A percentile compares a stretch with the other conserved stretches of the same genome.
These are phyloP conservation scores for Cladosporium sphaerospermum DNA, from an alignment of 2,329 filamentous ascomycete genomes.

Conservation along the genomic window DNA sequence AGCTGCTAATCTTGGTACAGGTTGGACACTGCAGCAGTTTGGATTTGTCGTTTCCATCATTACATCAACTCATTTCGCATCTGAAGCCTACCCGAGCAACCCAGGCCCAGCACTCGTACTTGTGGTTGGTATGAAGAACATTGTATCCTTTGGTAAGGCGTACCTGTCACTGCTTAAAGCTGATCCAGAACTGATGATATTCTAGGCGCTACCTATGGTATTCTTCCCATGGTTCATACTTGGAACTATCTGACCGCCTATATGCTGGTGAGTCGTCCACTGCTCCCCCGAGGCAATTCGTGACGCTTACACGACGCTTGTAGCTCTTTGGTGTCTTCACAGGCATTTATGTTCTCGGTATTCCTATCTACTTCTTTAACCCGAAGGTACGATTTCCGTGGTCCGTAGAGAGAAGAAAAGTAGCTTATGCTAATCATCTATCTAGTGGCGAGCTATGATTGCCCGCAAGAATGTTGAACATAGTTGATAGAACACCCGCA, in stretches of 20 bases:
- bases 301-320: constrained; percentile 6
- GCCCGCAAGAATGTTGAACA: neutral
- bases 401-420: neutral
- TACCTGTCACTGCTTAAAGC: neutral
- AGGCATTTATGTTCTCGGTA: constrained; percentile 22
- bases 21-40: constrained; percentile 26
- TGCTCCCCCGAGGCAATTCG: neutral
- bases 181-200: neutral
- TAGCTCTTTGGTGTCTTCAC: constrained; percentile 16
- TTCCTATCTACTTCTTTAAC: constrained; percentile 26
- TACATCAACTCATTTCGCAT: constrained; percentile 28
- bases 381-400: constrained; percentile 10
- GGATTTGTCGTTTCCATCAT: constrained; percentile 24
- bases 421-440: neutral
- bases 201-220: constrained; percentile 23
- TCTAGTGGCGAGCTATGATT: constrained; percentile 8
- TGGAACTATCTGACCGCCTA: constrained; percentile 21
- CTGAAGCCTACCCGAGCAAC: constrained; percentile 24
- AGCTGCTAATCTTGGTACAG: constrained; percentile 26
- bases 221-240: constrained; percentile 28
- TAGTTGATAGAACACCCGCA: too few relatives aligned
- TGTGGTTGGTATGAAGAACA: constrained; percentile 32
- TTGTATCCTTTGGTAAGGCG: constrained; percentile 26
- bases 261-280: constrained; percentile 15
- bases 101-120: constrained; percentile 30